Evolutionary conservation across 2,329 filamentous ascomycete species (phyloP).

Genomic region (Sporothrix protearum): DNA sequence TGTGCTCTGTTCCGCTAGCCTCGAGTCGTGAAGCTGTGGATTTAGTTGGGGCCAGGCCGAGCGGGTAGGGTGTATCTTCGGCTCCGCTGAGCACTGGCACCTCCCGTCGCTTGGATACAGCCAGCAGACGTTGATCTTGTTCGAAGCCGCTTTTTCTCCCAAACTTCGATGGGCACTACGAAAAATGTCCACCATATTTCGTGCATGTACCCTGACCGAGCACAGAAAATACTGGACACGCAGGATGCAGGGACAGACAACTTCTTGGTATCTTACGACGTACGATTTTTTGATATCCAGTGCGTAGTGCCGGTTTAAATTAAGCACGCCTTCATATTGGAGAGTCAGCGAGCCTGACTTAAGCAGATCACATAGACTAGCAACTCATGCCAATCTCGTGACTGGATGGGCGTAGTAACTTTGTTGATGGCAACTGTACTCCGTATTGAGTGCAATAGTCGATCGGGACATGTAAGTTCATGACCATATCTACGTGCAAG

Average conservation of each 20-base stretch:
- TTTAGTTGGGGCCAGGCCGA: background rate
- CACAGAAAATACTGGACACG: background rate
- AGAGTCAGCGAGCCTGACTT: background rate
- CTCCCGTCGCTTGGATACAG: background rate
- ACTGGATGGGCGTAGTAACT: no score
- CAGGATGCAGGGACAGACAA: background rate
- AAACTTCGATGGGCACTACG: background rate
- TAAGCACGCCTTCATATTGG: background rate
- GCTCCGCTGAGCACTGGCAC: background rate
- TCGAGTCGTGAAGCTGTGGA: background rate
- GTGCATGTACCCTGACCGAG: background rate
- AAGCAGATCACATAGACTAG: background rate
- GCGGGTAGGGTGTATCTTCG: background rate
- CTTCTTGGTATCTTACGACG: background rate
- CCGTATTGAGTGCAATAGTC: background rate
- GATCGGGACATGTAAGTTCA: background rate
- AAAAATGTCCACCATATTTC: background rate
- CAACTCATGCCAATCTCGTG: background rate
- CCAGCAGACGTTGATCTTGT: background rate
- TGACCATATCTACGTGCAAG: background rate
- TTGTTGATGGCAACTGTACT: no score
- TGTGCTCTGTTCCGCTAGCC: conserved; percentile 3
- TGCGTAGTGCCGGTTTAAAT: background rate
- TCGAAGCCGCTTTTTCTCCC: no score
- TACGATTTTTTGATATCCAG: background rate